Percentiles rank a stretch among this genome's conserved stretches.
Conservation (phyloP, 192 early-diverging fungal genomes). For the Coemansia sp. region DNA sequence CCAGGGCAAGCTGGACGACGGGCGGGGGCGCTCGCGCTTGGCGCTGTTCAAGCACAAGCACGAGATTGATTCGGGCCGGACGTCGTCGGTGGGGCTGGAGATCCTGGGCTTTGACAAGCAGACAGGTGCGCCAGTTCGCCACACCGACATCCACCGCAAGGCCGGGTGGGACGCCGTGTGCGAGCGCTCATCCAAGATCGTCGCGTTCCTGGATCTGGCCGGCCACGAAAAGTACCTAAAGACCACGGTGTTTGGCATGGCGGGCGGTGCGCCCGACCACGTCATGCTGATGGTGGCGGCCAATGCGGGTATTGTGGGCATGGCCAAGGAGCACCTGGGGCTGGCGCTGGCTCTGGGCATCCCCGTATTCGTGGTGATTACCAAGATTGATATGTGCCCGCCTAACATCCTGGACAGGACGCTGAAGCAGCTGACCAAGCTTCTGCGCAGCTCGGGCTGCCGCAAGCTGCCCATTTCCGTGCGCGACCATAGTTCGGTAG, state of each 20-base stretch:
- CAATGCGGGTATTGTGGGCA: slow-evolving; percentile 86
- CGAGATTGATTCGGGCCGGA: slow-evolving; percentile 84
- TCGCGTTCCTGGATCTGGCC: slow-evolving; percentile 67
- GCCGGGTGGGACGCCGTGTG: slow-evolving; percentile 84
- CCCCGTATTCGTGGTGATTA: slow-evolving; percentile 88
- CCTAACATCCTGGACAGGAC: slow-evolving; percentile 75
- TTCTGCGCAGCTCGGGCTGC: slow-evolving; percentile 82
- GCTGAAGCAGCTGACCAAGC: slow-evolving; percentile 72
- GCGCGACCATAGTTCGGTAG: slow-evolving; percentile 63
- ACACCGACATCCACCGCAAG: slow-evolving; percentile 44
- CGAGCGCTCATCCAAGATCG: slow-evolving; percentile 64
- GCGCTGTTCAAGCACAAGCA: slow-evolving; percentile 89
- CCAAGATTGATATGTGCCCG: slow-evolving; percentile 93
- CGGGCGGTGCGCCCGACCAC: slow-evolving; percentile 84
- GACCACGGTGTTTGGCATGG: slow-evolving; percentile 94
- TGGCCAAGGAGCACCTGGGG: slow-evolving; percentile 93
- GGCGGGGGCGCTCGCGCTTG: slow-evolving; percentile 82
- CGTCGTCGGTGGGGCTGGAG: slow-evolving; percentile 83
- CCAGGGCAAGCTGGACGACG: slow-evolving; percentile 86
- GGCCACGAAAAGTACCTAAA: slow-evolving; percentile 95
- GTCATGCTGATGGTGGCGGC: slow-evolving; percentile 84
- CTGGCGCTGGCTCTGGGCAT: slow-evolving; percentile 79
- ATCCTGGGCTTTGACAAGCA: slow-evolving; percentile 76
- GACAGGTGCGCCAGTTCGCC: slow-evolving; percentile 40
- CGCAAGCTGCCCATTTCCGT: slow-evolving; percentile 90